A percentile compares a stretch with the other conserved stretches of the same genome.
These are phyloP conservation scores for Apiospora kogelbergensis DNA, from an alignment of 2,329 filamentous ascomycete genomes.

Conservation along the genomic window DNA sequence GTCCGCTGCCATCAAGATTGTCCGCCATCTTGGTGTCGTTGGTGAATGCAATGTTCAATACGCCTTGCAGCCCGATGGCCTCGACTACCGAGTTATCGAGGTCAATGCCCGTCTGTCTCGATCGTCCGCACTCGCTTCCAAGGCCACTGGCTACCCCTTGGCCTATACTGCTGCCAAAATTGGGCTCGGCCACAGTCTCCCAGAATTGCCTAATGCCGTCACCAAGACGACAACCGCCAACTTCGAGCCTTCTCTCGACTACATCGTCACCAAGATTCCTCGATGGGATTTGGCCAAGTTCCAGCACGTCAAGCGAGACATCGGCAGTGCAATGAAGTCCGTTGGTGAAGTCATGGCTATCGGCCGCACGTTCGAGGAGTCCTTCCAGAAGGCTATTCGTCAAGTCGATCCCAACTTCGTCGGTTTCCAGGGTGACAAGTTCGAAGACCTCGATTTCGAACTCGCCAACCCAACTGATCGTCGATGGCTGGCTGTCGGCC, in stretches of 20 bases:
- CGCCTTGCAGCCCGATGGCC: constrained; percentile 90
- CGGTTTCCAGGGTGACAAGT: constrained; percentile 93
- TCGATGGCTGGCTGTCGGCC: constrained; percentile 94
- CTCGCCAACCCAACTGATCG: constrained; percentile 93
- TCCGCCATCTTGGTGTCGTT: constrained; percentile 93
- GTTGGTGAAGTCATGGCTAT: constrained; percentile 99
- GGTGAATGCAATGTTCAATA: constrained; percentile 99
- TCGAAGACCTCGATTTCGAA: constrained; percentile 87
- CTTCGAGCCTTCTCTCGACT: constrained; percentile 96
- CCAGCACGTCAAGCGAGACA: constrained; percentile 96
- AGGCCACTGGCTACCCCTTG: constrained; percentile 95
- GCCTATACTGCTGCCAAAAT: constrained; percentile 99
- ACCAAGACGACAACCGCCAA: constrained; percentile 99
- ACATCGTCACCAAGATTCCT: constrained; percentile 98
- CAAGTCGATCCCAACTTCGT: constrained; percentile 91
- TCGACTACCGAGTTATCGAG: constrained; percentile 98
- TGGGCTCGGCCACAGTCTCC: constrained; percentile 90
- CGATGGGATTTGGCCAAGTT: constrained; percentile 99
- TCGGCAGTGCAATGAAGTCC: constrained; percentile 98
- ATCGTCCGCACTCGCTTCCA: constrained; percentile 94
- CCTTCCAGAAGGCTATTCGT: constrained; percentile 97
- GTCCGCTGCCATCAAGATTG: constrained; percentile 95
- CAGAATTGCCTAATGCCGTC: constrained; percentile 94
- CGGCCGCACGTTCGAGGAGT: constrained; percentile 96
- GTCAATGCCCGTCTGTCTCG: constrained; percentile 98